Percentiles rank a stretch among this genome's conserved stretches.
Evolutionary conservation across 2,329 filamentous ascomycete genomes (phyloP).

Genomic region (Epichloe baconii): DNA sequence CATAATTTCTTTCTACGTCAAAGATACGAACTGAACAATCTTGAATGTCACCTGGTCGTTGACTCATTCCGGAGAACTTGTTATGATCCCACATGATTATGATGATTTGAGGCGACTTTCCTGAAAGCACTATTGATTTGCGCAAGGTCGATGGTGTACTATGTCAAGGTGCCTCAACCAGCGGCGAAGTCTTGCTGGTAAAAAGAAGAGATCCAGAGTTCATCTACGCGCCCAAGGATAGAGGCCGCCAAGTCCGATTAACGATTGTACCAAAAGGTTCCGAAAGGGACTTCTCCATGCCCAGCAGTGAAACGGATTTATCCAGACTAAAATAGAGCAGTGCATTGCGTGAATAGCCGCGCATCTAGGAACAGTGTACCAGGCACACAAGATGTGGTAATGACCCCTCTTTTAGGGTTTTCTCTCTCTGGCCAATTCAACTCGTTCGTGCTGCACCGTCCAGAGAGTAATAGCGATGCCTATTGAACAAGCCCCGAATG

Average conservation of each 20-base stretch:
- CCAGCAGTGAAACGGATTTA: too few relatives aligned
- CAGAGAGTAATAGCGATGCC: constrained; percentile 59
- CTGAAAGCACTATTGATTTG: neutral
- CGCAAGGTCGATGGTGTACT: neutral
- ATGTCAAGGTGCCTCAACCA: too few relatives aligned
- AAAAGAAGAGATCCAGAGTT: too few relatives aligned
- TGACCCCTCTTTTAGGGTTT: neutral
- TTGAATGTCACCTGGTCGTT: neutral
- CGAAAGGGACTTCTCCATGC: too few relatives aligned
- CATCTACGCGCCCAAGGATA: too few relatives aligned
- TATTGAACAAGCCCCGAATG: constrained; percentile 55
- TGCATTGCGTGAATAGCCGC: neutral
- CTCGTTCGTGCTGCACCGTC: constrained; percentile 50
- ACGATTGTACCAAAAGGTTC: too few relatives aligned
- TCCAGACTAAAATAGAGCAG: too few relatives aligned
- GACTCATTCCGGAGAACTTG: neutral
- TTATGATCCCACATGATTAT: too few relatives aligned
- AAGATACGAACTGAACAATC: neutral
- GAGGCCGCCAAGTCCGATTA: too few relatives aligned
- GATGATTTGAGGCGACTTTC: too few relatives aligned
- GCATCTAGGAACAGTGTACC: neutral
- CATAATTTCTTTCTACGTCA: neutral
- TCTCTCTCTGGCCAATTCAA: constrained; percentile 23
- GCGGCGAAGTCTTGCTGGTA: too few relatives aligned
- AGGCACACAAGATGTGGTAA: neutral